Evolutionary conservation across 495 filamentous ascomycete species (phyloP), one percentile per base, ranked within the genome.

Genomic region (Thozetella sp.): DNA sequence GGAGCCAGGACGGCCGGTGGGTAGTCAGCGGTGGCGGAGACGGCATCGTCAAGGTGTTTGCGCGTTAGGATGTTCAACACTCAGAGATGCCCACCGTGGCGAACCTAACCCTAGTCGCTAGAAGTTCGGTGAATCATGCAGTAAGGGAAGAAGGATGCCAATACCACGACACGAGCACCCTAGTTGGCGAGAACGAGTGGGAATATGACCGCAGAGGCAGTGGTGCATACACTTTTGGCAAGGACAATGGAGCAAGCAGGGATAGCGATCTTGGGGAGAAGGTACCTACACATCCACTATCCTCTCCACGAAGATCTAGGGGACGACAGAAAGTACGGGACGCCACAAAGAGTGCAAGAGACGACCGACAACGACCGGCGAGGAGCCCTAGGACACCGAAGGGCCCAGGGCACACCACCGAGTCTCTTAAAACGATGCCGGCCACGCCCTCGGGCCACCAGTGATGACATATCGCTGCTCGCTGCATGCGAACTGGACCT

Each of bases 21-120:
- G 93, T 98, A 37, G 92, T 99, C 58, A 92, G 90, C 62, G 96
- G 88, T 11, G 95, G 95, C 20, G 95, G 95, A n/a, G 95, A 99
- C 71, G 96, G 95, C 2, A 88, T 96, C 20, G 95, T 96, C 48
- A 99, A 97, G 79, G 95, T 98, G 56, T 97, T 97, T 81, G 88
- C 90, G 25, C 71, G 80, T 19, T 74, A 72, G 69, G 23, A 52
- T 23, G 26, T 19, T 22, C 43, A 20, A 19, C 43, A n/a, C 43
- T n/a, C 10, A n/a, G 12, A 11, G 11, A 10, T 10, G 43, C 43
- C 43, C 11, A 48, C 11, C 43, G n/a, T 15, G n/a, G 3, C 20
- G 43, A 4, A 48, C n/a, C n/a, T n/a, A 20, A 48, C 43, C 3
- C 20, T 20, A 48, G 43, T 48, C 20, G 4, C 43, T 13, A 48